Evolutionary conservation across 768 basidiomycete species (phyloP), one percentile per base, ranked within the genome.

Genomic region (Suillus spraguei): DNA sequence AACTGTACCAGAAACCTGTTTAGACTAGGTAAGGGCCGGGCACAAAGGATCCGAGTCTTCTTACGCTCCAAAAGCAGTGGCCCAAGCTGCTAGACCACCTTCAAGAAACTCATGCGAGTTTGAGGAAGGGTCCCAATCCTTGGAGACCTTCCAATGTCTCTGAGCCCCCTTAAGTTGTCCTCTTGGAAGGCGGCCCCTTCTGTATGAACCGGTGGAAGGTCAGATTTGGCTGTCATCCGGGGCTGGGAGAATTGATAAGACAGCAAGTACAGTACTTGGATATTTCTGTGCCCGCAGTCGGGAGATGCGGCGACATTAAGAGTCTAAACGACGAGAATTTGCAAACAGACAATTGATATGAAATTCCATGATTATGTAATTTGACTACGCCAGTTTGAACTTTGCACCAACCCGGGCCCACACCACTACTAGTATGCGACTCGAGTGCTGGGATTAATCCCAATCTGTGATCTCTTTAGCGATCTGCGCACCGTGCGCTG

Each of bases 1-100:
- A 79, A 74, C 62, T 80, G 79, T 9, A 77, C 61, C 8, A 80
- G 69, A 65, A 79, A 77, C 22, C 78, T 79, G 58, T 32, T 10
- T 20, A 38, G 35, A 58, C 24, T 22, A 22, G 24, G 39, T 60
- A 55, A 35, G 54, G n/a, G 35, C 38, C 39, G 20, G 20, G n/a
- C n/a, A n/a, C n/a, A n/a, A n/a, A 4, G 22, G 14, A 10, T 13
- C 8, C 14, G 22, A 22, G 14, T n/a, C 10, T 11, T 68, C 71
- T 58, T 60, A 77, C 76, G 70, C 74, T n/a, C n/a, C n/a, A n/a
- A n/a, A n/a, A n/a, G n/a, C n/a, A n/a, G n/a, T n/a, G n/a, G n/a
- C n/a, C n/a, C 74, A 77, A 4, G 64, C 74, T 38, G 62, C 60
- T 41, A 71, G 60, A 7, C 76, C 72, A n/a, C 74, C 74, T 55